These are phyloP conservation scores for Plasmopara viticola DNA, from an alignment of 352 stramenopile species.

Conservation along the genomic window DNA sequence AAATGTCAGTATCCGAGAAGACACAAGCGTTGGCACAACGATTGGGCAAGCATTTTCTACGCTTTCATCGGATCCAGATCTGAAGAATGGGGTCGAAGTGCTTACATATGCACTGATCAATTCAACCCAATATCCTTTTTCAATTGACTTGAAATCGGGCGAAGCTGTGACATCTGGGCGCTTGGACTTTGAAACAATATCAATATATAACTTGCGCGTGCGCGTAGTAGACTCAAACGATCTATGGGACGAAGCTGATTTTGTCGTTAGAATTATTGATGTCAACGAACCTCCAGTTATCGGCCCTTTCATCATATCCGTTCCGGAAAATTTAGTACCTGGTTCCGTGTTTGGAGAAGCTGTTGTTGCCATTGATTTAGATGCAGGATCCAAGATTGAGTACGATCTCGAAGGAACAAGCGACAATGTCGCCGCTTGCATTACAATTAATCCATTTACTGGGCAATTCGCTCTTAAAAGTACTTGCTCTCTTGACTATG, in stretches of 20 bases:
- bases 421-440: constrained; percentile 4
- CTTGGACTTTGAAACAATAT: constrained; percentile 16
- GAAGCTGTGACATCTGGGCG: constrained; percentile 6
- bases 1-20: constrained; percentile 12
- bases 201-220: constrained; percentile 10
- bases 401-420: constrained; percentile 14
- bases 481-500: constrained; percentile 22
- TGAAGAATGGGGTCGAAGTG: constrained; percentile 13
- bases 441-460: constrained; percentile 12
- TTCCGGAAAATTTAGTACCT: constrained; percentile 14
- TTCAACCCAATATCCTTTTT: constrained; percentile 6
- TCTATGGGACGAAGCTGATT: constrained; percentile 7
- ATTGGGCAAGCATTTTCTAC: constrained; percentile 10
- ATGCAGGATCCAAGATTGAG: constrained; percentile 7
- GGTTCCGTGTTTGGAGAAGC: constrained; percentile 15
- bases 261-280: constrained; percentile 14
- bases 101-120: constrained; percentile 7
- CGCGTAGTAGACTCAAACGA: constrained; percentile 12
- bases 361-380: constrained; percentile 10
- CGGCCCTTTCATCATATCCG: constrained; percentile 9
- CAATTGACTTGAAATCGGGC: constrained; percentile 14
- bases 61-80: constrained; percentile 13
- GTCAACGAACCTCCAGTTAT: constrained; percentile 24
- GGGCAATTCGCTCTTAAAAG: constrained; percentile 15
- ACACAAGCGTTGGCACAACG: constrained; percentile 7